These are phyloP conservation scores for Anthoceros angustus DNA, from an alignment of 225 moss, liverwort and hornwort genomes.

Conservation along the genomic window DNA sequence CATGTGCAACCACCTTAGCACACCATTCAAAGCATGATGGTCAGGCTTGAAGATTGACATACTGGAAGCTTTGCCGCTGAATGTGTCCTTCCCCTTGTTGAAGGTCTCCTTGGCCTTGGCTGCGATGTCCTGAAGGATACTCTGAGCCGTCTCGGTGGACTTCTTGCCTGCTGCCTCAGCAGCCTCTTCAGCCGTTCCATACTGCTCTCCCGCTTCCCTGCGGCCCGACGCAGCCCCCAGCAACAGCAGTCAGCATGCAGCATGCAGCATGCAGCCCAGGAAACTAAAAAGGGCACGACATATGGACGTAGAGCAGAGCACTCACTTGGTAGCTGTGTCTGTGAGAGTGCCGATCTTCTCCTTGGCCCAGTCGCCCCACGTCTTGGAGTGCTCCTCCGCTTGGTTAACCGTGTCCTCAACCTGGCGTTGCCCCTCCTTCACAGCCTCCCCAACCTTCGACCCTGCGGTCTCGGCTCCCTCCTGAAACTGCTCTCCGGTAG, in stretches of 20 bases:
- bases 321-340: background rate
- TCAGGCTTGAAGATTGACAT: background rate
- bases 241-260: background rate
- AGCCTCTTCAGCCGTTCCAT: background rate
- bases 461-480: constrained; percentile 4
- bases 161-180: background rate
- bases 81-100: background rate
- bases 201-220: background rate
- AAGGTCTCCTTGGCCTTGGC: background rate
- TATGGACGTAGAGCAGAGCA: background rate
- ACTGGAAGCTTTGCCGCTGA: background rate
- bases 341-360: background rate
- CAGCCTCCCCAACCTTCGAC: background rate
- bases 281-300: background rate
- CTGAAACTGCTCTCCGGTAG: background rate
- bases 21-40: background rate
- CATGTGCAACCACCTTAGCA: background rate
- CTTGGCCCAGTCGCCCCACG: constrained; percentile 1
- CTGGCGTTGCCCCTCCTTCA: constrained; percentile 1
- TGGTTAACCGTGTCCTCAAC: background rate
- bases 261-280: background rate
- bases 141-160: too few species aligned
- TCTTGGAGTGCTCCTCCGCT: background rate
- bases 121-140: background rate
- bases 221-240: background rate